Conservation (phyloP, 2,329 filamentous ascomycete species). For the Penicillium decumbens region DNA sequence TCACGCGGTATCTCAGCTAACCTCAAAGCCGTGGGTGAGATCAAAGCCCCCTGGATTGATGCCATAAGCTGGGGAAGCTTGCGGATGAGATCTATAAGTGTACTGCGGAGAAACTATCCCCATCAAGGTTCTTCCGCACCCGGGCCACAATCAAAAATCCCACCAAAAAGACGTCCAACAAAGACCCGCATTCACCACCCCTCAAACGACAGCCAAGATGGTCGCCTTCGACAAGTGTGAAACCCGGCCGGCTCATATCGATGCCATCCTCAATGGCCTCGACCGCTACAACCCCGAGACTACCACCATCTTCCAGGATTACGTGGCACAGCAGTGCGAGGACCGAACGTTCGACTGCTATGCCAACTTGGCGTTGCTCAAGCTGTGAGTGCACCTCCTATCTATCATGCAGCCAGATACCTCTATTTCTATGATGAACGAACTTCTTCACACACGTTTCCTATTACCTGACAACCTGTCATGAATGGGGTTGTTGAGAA, state of each 20-base stretch:
- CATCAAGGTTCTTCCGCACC: constrained; percentile 18
- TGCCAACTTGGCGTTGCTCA: constrained; percentile 90
- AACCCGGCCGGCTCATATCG: constrained; percentile 87
- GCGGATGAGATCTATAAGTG: background rate
- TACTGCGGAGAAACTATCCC: constrained; percentile 10
- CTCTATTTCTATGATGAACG: constrained; percentile 62
- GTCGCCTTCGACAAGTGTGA: constrained; percentile 76
- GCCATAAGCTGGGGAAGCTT: too few species aligned
- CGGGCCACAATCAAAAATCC: constrained; percentile 30
- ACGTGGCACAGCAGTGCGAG: constrained; percentile 92
- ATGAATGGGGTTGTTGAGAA: constrained; percentile 61
- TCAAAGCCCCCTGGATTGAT: too few species aligned
- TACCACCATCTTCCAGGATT: constrained; percentile 86
- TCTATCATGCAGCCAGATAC: constrained; percentile 1
- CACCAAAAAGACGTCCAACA: constrained; percentile 26
- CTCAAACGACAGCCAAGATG: constrained; percentile 21
- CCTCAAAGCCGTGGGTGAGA: too few species aligned
- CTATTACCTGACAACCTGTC: constrained; percentile 81
- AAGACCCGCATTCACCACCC: constrained; percentile 23
- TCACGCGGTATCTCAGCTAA: too few species aligned
- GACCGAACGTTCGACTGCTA: constrained; percentile 92
- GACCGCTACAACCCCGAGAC: constrained; percentile 99
- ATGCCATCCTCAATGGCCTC: constrained; percentile 89
- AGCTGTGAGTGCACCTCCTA: constrained; percentile 64
- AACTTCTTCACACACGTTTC: constrained; percentile 71